A percentile compares a stretch with the other conserved stretches of the same genome.
Evolutionary conservation across 2,329 filamentous ascomycete genomes (phyloP).

Genomic region (Pestalotiopsis sp.): DNA sequence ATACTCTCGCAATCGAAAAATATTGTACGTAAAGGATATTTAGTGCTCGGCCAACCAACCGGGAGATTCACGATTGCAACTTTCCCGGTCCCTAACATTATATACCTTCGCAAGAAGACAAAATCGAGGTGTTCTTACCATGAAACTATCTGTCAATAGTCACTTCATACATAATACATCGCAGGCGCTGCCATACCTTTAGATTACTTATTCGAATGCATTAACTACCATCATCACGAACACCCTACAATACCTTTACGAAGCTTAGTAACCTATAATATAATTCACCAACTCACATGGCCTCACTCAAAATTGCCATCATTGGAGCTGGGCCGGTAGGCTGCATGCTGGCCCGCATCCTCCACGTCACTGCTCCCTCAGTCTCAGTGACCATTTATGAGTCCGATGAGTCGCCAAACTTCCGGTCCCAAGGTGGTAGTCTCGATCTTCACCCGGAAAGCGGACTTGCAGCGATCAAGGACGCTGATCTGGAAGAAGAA

Average conservation of each 20-base stretch:
- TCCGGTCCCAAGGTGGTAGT: conserved; percentile 52
- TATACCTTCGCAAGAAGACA: background rate
- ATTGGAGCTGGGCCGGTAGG: conserved; percentile 52
- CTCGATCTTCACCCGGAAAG: conserved; percentile 56
- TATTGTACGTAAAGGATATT: no score
- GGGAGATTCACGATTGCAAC: background rate
- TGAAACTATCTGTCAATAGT: background rate
- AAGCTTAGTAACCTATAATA: background rate
- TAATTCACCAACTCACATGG: conserved; percentile 12
- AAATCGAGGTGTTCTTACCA: background rate
- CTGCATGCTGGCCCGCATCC: conserved; percentile 54
- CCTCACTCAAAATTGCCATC: conserved; percentile 43
- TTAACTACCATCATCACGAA: background rate
- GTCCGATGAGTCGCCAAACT: conserved; percentile 44
- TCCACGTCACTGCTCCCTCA: conserved; percentile 42
- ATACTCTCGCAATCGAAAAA: background rate
- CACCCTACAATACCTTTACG: background rate
- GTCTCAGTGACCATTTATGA: conserved; percentile 55
- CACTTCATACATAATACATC: no score
- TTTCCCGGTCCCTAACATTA: background rate
- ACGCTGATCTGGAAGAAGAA: conserved; percentile 50
- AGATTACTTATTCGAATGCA: background rate
- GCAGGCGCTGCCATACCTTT: background rate
- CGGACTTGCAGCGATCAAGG: conserved; percentile 53
- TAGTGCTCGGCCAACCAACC: no score